Evolutionary conservation across 352 stramenopile genomes (phyloP), one percentile per base, ranked within the genome.

Genomic region (Pythium phragmiticola): DNA sequence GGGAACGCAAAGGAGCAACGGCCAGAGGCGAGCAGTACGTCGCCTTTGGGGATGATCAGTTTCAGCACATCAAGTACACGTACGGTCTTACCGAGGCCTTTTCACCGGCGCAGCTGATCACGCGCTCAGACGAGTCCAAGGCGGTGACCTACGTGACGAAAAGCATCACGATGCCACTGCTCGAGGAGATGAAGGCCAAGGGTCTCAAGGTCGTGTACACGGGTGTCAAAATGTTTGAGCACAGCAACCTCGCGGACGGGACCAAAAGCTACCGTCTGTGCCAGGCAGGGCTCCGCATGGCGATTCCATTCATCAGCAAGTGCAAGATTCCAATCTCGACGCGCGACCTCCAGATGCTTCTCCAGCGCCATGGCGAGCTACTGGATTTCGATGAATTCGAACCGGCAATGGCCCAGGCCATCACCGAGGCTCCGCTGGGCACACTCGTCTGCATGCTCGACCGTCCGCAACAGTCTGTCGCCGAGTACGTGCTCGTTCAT

Each of bases 161-260:
- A 72, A 92, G 80, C 60, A 94, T 96, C 56, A 92, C 86, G 14
- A 88, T 81, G 70, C 73, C 80, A 63, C 59, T 95, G 45, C 63
- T 95, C 12, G 82, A 89, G 55, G 70, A 90, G 68, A 93, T 94
- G 86, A 89, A 95, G 72, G 72, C 80, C 39, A 87, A 94, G 77
- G 86, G 92, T 57, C 63, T 95, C 45, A 88, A 95, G 68, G 80
- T 98, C 48, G 83, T 98, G 21, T 96, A 97, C 72, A 88, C 90
- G 21, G 93, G 93, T 6, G 76, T 98, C 34, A 96, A 97, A 71
- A 90, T 97, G 65, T 98, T 98, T 60, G 90, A 97, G 61, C 86
- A 89, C 60, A 96, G 91, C 63, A 89, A 92, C 48, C 78, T 86
- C 26, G 64, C 66, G 2, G 74, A 84, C 16, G 77, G 83, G 48